Evolutionary conservation across 768 basidiomycete species (phyloP), one percentile per base, ranked within the genome.

Genomic region (Mycena albidolilacea): DNA sequence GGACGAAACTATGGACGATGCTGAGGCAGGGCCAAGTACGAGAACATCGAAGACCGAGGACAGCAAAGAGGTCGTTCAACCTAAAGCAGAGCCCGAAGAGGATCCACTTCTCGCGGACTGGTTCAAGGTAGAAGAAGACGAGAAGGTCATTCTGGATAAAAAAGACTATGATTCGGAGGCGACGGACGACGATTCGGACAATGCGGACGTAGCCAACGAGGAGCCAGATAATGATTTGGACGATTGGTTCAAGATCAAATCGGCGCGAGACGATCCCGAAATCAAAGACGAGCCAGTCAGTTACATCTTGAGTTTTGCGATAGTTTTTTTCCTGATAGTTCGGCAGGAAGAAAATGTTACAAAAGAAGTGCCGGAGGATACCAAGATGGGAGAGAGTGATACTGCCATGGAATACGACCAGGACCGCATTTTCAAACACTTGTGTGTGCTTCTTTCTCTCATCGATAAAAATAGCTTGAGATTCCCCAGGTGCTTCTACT

Each of bases 351-450:
- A 79, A 64, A 14, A 50, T 17, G 73, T 67, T 65, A 77, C 37
- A 21, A 65, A 72, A 46, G 86, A 79, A 63, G 75, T 70, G 63
- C 77, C 37, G 23, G 69, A 73, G 48, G 86, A 87, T 71, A 83
- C 86, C 21, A 85, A 81, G 21, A 96, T 97, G 94, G 95, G 94
- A 14, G 94, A 95, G 77, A 87, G 83, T 38, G 86, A 90, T 0
- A 81, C 81, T 35, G 93, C 90, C 2, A 91, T 89, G 86, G 90
- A 93, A 74, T 97, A 97, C 71, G 95, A 97, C 80, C 86, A 90
- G 57, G 89, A 90, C 30, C 82, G 85, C 73, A 95, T 97, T 64
- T 97, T 98, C 83, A 91, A 81, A 76, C 95, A 98, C 83, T 81
- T 97, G 93, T 95, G 73, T 70, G 92, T 85, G 3, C 46, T 30